phyloP scores from a whole-genome alignment of 352 stramenopile species.

The Pythium insidiosum region DNA sequence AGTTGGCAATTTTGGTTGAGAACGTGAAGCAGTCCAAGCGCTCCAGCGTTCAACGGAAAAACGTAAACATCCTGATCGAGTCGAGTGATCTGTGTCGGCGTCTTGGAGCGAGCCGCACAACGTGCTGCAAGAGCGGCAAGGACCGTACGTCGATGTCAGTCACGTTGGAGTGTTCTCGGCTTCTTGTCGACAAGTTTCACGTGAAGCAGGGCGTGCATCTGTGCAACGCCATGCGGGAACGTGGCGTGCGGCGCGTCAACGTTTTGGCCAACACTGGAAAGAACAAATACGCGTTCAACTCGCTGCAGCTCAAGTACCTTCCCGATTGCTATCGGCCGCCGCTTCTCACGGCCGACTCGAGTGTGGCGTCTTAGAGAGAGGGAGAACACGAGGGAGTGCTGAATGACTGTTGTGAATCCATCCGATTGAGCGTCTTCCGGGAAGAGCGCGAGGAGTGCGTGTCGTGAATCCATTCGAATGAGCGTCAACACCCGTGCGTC shows the following conservation, averaged over 20 bases:
- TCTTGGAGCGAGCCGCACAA: slow-evolving; percentile 87
- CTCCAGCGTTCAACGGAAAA: slow-evolving; percentile 76
- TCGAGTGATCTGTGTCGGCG: slow-evolving; percentile 86
- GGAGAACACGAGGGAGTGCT: no score
- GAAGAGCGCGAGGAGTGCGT: no score
- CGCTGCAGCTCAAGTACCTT: slow-evolving; percentile 96
- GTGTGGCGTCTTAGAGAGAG: slow-evolving; percentile 75
- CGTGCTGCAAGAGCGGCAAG: slow-evolving; percentile 98
- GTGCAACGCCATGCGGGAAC: slow-evolving; percentile 81
- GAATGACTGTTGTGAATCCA: no score
- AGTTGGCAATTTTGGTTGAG: slow-evolving; percentile 47
- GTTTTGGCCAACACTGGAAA: slow-evolving; percentile 84
- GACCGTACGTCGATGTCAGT: slow-evolving; percentile 97
- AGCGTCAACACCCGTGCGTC: no score
- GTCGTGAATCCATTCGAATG: no score
- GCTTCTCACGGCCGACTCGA: slow-evolving; percentile 65
- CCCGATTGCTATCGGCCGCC: slow-evolving; percentile 90
- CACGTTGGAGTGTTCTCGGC: slow-evolving; percentile 91
- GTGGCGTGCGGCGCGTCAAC: slow-evolving; percentile 76
- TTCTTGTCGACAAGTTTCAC: slow-evolving; percentile 86
- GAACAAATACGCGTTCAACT: slow-evolving; percentile 96
- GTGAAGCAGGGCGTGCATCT: slow-evolving; percentile 82
- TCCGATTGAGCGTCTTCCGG: no score
- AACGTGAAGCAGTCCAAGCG: slow-evolving; percentile 49
- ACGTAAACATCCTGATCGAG: slow-evolving; percentile 81